Evolutionary conservation across 768 basidiomycete species (phyloP), one percentile per base, ranked within the genome.

Genomic region (Collybiopsis luxurians): DNA sequence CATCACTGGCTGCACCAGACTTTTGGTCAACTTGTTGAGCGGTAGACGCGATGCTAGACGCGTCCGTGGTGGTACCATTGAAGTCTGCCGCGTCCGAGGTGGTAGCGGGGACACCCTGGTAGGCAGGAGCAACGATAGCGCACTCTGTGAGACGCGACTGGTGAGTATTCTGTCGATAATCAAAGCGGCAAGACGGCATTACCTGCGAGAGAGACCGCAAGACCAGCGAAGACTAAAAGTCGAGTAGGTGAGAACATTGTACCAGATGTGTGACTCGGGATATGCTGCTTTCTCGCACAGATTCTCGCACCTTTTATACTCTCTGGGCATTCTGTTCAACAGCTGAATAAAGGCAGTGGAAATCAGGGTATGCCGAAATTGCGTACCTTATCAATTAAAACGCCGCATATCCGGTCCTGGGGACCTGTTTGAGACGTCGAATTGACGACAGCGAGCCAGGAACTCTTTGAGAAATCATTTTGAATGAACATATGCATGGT

Each of bases 1-100:
- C 60, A 52, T 31, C 57, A 15, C 42, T 24, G 0, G 60, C 55
- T 0, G 58, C 64, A 3, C 62, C 61, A 10, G 30, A 12, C 36
- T 55, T 61, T 52, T 66, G 64, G 42, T 63, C 45, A 24, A 66
- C 56, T 38, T 56, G 27, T 7, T 5, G 24, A 6, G 55, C 64
- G 10, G 61, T 66, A 9, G 61, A 34, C 44, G 44, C 31, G 36
- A 66, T 66, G 7, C 47, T 56, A n/a, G 39, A 42, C 19, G 43
- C 38, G 38, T 66, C 61, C 4, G 65, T 66, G 23, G 54, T 40
- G 36, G 45, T 59, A 34, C 53, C 30, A 17, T 19, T 36, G 44
- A 49, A 56, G 38, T 60, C 57, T 13, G 46, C 30, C 19, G 57
- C 49, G 30, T 39, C 52, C 30, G 27, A 26, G 21, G 24, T 27